A percentile compares a stretch with the other conserved stretches of the same genome.
Conservation (phyloP, 106 monocot species). For the Dioscorea alata region DNA sequence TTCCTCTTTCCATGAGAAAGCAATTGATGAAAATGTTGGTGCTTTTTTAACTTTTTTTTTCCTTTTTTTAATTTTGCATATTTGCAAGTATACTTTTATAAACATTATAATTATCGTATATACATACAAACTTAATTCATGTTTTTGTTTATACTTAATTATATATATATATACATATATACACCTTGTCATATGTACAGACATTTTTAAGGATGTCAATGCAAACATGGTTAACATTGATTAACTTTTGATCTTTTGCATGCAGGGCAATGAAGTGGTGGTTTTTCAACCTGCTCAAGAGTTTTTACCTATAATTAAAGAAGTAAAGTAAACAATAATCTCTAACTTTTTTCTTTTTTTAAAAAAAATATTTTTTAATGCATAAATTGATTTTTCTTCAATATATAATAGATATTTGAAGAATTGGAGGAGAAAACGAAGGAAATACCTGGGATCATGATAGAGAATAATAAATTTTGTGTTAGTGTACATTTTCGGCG, state of each 20-base stretch:
- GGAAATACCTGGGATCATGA: slow-evolving; percentile 4
- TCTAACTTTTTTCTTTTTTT: not conserved
- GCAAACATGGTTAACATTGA: too few species aligned
- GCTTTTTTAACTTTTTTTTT: not conserved
- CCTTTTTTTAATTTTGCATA: not conserved
- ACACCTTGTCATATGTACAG: not conserved
- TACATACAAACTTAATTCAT: not conserved
- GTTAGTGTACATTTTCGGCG: slow-evolving; percentile 13
- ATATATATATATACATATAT: not conserved
- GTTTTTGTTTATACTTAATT: not conserved
- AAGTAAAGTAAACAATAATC: slow-evolving; percentile 1
- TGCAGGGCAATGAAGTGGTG: slow-evolving; percentile 10
- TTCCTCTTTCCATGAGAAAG: not conserved
- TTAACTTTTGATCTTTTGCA: not conserved
- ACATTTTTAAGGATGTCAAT: too few species aligned
- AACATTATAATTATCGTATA: not conserved
- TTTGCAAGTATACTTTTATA: too few species aligned
- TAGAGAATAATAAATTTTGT: slow-evolving; percentile 18
- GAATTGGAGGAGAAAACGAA: slow-evolving; percentile 12
- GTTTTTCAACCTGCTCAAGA: slow-evolving; percentile 14
- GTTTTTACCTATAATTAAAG: slow-evolving; percentile 13
- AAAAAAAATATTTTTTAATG: not conserved
- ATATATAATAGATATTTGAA: slow-evolving; percentile 4
- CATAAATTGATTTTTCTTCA: not conserved
- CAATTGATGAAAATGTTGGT: not conserved